Conservation (phyloP, 768 basidiomycete species). For the Lentinula sp. region DNA sequence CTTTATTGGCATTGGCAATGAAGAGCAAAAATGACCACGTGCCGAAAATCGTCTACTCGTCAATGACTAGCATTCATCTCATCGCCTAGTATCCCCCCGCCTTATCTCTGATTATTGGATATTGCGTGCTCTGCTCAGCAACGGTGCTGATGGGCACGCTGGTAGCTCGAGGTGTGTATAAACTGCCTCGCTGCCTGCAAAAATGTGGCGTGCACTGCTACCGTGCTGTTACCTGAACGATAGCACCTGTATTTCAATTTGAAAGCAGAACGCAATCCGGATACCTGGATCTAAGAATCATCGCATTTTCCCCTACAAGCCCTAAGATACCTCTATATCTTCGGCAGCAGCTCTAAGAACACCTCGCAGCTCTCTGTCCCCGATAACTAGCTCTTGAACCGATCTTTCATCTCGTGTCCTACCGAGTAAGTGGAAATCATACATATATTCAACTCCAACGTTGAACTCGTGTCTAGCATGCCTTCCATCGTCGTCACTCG, state of each 20-base stretch:
- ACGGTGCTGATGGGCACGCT: neutral
- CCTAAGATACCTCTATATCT: constrained; percentile 2
- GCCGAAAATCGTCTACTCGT: too few species aligned
- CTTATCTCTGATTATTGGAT: too few species aligned
- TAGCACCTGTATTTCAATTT: neutral
- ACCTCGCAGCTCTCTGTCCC: neutral
- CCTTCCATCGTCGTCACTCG: constrained; percentile 16
- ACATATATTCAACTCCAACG: neutral
- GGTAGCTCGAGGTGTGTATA: neutral
- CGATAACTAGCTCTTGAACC: neutral
- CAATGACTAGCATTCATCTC: too few species aligned
- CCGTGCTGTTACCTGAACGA: too few species aligned
- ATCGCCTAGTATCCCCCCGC: too few species aligned
- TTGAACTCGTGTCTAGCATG: constrained; percentile 2
- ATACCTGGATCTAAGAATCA: neutral
- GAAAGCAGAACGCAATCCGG: neutral
- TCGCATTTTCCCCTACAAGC: neutral
- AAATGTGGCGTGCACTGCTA: neutral
- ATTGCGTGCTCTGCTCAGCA: too few species aligned
- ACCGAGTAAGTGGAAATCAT: neutral
- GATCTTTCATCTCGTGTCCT: neutral
- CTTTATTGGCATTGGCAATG: too few species aligned
- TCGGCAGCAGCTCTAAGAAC: neutral
- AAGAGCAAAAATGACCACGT: too few species aligned
- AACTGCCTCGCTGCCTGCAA: neutral